Evolutionary conservation across 1,139 yeast species (phyloP).

Genomic region (Scheffersomyces titani): DNA sequence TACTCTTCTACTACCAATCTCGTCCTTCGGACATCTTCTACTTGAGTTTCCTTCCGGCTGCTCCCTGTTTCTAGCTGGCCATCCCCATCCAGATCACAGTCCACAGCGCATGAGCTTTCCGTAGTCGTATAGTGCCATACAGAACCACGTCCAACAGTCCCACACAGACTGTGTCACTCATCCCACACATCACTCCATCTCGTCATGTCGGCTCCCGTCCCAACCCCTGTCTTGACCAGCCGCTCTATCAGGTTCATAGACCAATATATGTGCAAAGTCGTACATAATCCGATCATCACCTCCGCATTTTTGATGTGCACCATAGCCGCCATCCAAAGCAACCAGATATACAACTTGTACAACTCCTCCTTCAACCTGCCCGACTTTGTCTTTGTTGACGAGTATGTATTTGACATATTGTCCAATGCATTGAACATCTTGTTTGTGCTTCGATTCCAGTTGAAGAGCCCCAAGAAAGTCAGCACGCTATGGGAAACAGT

Average conservation of each 20-base stretch:
- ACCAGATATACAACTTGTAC: conserved; percentile 4
- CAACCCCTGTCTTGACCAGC: background rate
- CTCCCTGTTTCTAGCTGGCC: too few species aligned
- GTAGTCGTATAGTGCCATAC: background rate
- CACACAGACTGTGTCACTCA: background rate
- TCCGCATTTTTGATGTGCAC: conserved; percentile 2
- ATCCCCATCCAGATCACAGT: too few species aligned
- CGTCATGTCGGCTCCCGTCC: background rate
- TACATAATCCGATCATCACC: conserved; percentile 13
- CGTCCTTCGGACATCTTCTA: too few species aligned
- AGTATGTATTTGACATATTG: conserved; percentile 17
- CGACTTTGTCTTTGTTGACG: conserved; percentile 7
- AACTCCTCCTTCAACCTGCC: conserved; percentile 1
- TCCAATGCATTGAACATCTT: conserved; percentile 22
- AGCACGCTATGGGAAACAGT: conserved; percentile 10
- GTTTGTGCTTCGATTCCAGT: conserved; percentile 22
- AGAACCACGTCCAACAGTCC: too few species aligned
- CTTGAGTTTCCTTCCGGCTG: too few species aligned
- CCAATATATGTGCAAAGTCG: conserved; percentile 5
- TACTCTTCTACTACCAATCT: background rate
- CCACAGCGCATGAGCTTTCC: too few species aligned
- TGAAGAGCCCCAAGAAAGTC: background rate
- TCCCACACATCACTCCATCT: background rate
- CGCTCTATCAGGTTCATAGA: conserved; percentile 8
- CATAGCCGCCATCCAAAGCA: conserved; percentile 1